A percentile compares a stretch with the other conserved stretches of the same genome.
These are phyloP conservation scores for Trifolium repens DNA, from an alignment of 306 rosid species.

Conservation along the genomic window DNA sequence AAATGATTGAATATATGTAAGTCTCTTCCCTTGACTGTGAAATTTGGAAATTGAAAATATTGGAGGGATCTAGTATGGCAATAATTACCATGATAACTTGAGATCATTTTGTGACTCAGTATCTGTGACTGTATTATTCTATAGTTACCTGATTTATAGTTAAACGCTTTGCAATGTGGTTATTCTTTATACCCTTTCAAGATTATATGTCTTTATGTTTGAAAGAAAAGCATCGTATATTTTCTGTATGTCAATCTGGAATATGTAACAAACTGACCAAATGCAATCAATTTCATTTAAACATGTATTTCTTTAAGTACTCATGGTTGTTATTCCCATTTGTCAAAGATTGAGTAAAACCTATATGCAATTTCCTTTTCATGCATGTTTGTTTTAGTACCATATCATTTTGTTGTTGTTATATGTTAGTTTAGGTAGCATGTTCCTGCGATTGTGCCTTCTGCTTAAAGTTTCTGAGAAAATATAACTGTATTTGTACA, in stretches of 20 bases:
- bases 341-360: conserved; percentile 29
- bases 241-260: conserved; percentile 16
- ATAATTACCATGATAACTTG: background rate
- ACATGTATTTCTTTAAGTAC: conserved; percentile 1
- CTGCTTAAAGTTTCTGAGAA: conserved; percentile 29
- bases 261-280: conserved; percentile 19
- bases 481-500: conserved; percentile 16
- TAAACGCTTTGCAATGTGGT: conserved; percentile 33
- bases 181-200: conserved; percentile 28
- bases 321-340: conserved; percentile 19
- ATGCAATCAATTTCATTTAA: conserved; percentile 12
- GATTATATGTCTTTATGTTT: conserved; percentile 1
- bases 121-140: conserved; percentile 29
- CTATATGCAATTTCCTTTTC: conserved; percentile 33
- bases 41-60: conserved; percentile 26
- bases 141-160: conserved; percentile 25
- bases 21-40: conserved; percentile 45
- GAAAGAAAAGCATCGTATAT: background rate
- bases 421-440: conserved; percentile 14
- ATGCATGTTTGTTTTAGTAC: conserved; percentile 5
- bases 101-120: conserved; percentile 31
- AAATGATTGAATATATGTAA: conserved; percentile 91
- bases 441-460: conserved; percentile 23
- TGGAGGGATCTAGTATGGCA: conserved; percentile 32
- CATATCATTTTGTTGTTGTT: conserved; percentile 16